phyloP scores from a whole-genome alignment of 352 stramenopile species.

The Aphanomyces astaci region DNA sequence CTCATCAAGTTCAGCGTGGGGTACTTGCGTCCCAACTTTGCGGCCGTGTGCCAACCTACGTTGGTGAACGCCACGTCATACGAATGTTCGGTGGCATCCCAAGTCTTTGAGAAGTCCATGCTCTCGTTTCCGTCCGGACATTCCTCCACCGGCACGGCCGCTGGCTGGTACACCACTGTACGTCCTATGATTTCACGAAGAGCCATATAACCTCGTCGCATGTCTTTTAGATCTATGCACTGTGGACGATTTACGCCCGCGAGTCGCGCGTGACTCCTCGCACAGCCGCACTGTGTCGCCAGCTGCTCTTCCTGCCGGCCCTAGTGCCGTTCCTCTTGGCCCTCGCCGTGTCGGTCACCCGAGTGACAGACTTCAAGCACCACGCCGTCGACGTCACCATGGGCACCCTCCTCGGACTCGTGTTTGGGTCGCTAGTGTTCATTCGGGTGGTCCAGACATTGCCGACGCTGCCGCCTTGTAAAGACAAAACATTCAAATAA shows the following conservation, averaged over 20 bases:
- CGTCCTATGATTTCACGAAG: background rate
- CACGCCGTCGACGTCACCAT: constrained; percentile 18
- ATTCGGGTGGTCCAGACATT: background rate
- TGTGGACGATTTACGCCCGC: constrained; percentile 8
- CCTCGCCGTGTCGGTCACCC: background rate
- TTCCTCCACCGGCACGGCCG: background rate
- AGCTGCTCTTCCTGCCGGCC: constrained; percentile 2
- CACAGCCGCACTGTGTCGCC: background rate
- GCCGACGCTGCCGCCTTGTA: background rate
- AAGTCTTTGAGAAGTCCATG: constrained; percentile 11
- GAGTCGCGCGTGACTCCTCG: background rate
- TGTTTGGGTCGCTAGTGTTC: background rate
- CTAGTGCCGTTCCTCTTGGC: background rate
- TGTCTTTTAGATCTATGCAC: background rate
- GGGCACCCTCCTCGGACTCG: constrained; percentile 10
- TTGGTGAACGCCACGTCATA: background rate
- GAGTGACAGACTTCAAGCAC: constrained; percentile 17
- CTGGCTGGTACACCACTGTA: background rate
- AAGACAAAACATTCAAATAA: too few species aligned
- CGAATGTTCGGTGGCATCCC: background rate
- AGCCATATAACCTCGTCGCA: background rate
- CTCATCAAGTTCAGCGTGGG: constrained; percentile 6
- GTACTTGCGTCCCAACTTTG: constrained; percentile 14
- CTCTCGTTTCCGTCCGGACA: constrained; percentile 12
- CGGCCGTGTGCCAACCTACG: background rate